Conservation (phyloP, 2,329 filamentous ascomycete genomes). For the Diplodia seriata region DNA sequence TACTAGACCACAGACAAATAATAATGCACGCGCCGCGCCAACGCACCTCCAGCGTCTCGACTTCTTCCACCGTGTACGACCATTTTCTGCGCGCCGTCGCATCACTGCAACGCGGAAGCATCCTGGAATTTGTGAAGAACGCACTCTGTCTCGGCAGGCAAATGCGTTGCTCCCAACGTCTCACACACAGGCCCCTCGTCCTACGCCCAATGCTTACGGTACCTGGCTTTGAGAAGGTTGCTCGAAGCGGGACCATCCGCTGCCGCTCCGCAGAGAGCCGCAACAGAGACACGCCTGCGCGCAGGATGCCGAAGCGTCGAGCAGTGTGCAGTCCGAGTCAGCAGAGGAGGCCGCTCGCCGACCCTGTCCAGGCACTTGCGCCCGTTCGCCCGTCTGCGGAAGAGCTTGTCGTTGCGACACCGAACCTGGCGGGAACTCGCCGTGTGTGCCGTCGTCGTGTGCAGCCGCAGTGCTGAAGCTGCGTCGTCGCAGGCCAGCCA, state of each 20-base stretch:
- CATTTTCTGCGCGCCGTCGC: slow-evolving; percentile 16
- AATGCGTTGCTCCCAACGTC: slow-evolving; percentile 24
- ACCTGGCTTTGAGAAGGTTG: slow-evolving; percentile 1
- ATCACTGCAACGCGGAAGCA: slow-evolving; percentile 6
- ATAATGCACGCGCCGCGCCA: slow-evolving; percentile 27
- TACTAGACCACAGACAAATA: slow-evolving; percentile 4
- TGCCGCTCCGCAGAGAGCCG: neutral
- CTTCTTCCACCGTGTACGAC: slow-evolving; percentile 4
- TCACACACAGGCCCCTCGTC: slow-evolving; percentile 3
- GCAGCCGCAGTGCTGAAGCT: neutral
- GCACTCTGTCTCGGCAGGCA: slow-evolving; percentile 12
- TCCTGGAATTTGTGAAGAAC: slow-evolving; percentile 24
- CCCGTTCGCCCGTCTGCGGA: neutral
- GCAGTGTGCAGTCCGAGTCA: neutral
- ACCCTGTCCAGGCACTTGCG: neutral
- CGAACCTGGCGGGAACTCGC: neutral
- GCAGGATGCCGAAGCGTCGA: neutral
- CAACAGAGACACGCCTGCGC: neutral
- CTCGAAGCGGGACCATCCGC: slow-evolving; percentile 10
- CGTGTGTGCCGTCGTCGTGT: neutral
- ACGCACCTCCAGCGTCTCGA: slow-evolving; percentile 26
- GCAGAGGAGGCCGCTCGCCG: slow-evolving; percentile 1
- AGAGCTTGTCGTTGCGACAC: slow-evolving; percentile 1
- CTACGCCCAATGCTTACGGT: slow-evolving; percentile 6
- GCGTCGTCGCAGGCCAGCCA: slow-evolving; percentile 16